Conservation (phyloP, 129 eudicot species). For the Glebionis coronaria region DNA sequence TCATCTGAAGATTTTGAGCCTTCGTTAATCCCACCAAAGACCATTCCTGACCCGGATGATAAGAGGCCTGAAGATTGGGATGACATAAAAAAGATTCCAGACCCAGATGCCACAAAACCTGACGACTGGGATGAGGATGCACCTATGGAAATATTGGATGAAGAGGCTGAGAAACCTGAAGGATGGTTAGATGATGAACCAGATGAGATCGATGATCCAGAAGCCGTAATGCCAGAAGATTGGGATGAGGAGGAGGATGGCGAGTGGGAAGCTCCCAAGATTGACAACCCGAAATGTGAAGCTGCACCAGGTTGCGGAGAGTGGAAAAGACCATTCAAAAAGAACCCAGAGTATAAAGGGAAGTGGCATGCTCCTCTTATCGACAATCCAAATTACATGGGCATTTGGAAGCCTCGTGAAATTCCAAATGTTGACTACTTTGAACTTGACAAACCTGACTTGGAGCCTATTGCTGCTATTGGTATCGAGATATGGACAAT, state of each 20-base stretch:
- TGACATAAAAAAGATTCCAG: slow-evolving; percentile 69
- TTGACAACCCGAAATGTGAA: slow-evolving; percentile 87
- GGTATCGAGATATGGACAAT: slow-evolving; percentile 99
- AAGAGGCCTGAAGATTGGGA: slow-evolving; percentile 91
- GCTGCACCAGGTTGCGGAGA: slow-evolving; percentile 90
- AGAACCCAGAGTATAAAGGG: slow-evolving; percentile 88
- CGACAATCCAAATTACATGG: slow-evolving; percentile 89
- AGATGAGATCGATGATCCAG: slow-evolving; percentile 88
- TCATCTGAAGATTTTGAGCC: slow-evolving; percentile 72
- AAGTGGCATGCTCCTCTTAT: slow-evolving; percentile 83
- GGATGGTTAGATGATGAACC: slow-evolving; percentile 98
- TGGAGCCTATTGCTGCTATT: slow-evolving; percentile 83
- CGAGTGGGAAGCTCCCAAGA: slow-evolving; percentile 94
- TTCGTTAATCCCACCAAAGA: slow-evolving; percentile 60
- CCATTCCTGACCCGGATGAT: slow-evolving; percentile 90
- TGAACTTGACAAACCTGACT: slow-evolving; percentile 66
- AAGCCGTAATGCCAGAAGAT: slow-evolving; percentile 85
- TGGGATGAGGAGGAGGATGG: slow-evolving; percentile 99
- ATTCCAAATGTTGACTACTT: slow-evolving; percentile 74
- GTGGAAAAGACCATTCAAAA: slow-evolving; percentile 88
- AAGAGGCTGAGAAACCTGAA: slow-evolving; percentile 80
- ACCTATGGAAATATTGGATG: slow-evolving; percentile 81
- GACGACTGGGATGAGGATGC: slow-evolving; percentile 98
- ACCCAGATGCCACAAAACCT: slow-evolving; percentile 78
- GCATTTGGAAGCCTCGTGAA: slow-evolving; percentile 77